Conservation (phyloP, 257 asterid genomes). For the Solanum rostratum region DNA sequence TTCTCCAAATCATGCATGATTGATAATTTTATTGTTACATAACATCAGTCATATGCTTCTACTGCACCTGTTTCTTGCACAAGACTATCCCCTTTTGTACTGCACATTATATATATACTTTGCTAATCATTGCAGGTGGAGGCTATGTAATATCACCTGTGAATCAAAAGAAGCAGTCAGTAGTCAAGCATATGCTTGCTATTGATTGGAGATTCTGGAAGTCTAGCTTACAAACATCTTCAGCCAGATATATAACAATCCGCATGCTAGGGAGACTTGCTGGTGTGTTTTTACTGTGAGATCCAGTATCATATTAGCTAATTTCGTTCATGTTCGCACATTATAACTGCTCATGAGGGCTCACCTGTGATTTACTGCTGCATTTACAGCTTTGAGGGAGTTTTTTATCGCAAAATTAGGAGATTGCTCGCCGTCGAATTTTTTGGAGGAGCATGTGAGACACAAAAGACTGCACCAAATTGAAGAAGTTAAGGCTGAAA, state of each 20-base stretch:
- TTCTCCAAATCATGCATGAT: background rate
- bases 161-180: slow-evolving; percentile 63
- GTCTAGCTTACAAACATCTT: slow-evolving; percentile 48
- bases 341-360: background rate
- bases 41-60: background rate
- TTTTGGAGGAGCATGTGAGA: slow-evolving; percentile 63
- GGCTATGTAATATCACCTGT: slow-evolving; percentile 88
- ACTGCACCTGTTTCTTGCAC: background rate
- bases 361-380: slow-evolving; percentile 1
- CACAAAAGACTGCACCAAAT: slow-evolving; percentile 31
- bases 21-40: background rate
- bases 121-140: slow-evolving; percentile 50
- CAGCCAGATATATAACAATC: slow-evolving; percentile 71
- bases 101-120: background rate
- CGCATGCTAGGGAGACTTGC: slow-evolving; percentile 69
- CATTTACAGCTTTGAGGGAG: slow-evolving; percentile 74
- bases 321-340: background rate
- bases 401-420: slow-evolving; percentile 65
- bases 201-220: slow-evolving; percentile 95
- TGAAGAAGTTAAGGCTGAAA: slow-evolving; percentile 46
- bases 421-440: slow-evolving; percentile 42
- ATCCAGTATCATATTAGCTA: slow-evolving; percentile 1
- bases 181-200: slow-evolving; percentile 95
- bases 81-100: background rate
- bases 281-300: slow-evolving; percentile 29